Evolutionary conservation across 2,329 filamentous ascomycete species (phyloP).

Genomic region (Cercospora zeina): DNA sequence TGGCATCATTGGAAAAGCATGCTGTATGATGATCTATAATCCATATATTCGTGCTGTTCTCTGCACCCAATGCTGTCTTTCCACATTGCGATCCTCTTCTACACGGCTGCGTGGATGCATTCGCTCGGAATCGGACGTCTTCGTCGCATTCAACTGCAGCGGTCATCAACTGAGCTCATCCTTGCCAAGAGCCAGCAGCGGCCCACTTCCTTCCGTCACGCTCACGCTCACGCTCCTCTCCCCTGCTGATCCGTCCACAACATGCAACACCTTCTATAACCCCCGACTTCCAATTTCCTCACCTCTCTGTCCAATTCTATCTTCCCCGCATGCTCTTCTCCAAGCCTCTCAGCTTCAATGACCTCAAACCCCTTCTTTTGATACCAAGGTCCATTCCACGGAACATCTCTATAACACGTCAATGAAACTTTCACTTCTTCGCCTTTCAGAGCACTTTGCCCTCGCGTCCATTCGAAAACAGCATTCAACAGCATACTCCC

Average conservation of each 20-base stretch:
- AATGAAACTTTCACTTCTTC: constrained; percentile 16
- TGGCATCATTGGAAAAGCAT: not conserved
- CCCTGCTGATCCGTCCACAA: constrained; percentile 18
- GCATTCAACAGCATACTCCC: constrained; percentile 19
- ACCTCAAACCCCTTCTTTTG: constrained; percentile 21
- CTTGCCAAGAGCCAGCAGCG: not conserved
- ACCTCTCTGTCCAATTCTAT: constrained; percentile 20
- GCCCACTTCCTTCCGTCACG: not conserved
- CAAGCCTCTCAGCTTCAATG: constrained; percentile 18
- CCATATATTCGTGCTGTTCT: not conserved
- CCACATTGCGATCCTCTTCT: not conserved
- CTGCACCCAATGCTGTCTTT: not conserved
- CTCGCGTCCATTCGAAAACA: constrained; percentile 21
- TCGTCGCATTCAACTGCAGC: too few relatives aligned
- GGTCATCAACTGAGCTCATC: not conserved
- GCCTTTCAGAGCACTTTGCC: not conserved
- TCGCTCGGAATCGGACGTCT: too few relatives aligned
- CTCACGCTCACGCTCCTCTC: not conserved
- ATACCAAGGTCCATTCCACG: constrained; percentile 29
- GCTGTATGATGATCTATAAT: not conserved
- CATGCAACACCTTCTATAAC: constrained; percentile 25
- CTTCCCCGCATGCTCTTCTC: constrained; percentile 23
- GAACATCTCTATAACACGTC: constrained; percentile 25
- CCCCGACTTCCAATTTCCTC: constrained; percentile 13
- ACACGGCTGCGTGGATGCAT: too few relatives aligned